Evolutionary conservation across 108 stramenopile genomes (phyloP).

Genomic region (Tribonema minus): DNA sequence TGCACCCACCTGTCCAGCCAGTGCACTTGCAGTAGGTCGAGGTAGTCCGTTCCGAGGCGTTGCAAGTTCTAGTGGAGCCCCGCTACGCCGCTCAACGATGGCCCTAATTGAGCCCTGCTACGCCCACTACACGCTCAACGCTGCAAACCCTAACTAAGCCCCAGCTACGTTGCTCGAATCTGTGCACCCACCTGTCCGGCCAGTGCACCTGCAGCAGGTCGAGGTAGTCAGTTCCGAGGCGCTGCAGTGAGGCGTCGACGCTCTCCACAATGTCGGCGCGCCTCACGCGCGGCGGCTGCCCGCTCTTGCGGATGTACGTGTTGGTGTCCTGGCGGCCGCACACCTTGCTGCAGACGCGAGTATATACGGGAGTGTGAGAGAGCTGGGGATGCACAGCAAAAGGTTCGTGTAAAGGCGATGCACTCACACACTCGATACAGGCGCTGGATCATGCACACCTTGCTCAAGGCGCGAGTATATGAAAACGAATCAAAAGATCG

Average conservation of each 20-base stretch:
- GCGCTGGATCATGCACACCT: too few species aligned
- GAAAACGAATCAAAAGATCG: too few species aligned
- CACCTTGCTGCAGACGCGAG: constrained; percentile 25
- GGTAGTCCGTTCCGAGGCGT: constrained; percentile 77
- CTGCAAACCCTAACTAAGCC: too few species aligned
- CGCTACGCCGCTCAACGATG: constrained; percentile 27
- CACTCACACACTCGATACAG: too few species aligned
- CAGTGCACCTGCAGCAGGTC: constrained; percentile 89
- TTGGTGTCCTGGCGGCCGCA: not conserved
- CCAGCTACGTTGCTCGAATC: too few species aligned
- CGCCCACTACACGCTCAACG: too few species aligned
- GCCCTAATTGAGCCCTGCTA: not conserved
- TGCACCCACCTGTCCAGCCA: too few species aligned
- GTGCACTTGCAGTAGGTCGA: constrained; percentile 86
- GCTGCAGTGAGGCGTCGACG: constrained; percentile 71
- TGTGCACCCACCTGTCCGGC: constrained; percentile 73
- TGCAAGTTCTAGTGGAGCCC: too few species aligned
- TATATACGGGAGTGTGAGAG: too few species aligned
- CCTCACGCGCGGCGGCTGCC: constrained; percentile 7
- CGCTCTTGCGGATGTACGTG: constrained; percentile 11
- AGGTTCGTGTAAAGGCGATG: too few species aligned
- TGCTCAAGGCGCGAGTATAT: too few species aligned
- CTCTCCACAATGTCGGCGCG: constrained; percentile 64
- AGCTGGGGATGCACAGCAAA: too few species aligned
- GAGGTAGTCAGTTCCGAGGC: constrained; percentile 81